Base-by-base conservation (phyloP, 257 asterid species). In the Asclepias syriaca region DNA sequence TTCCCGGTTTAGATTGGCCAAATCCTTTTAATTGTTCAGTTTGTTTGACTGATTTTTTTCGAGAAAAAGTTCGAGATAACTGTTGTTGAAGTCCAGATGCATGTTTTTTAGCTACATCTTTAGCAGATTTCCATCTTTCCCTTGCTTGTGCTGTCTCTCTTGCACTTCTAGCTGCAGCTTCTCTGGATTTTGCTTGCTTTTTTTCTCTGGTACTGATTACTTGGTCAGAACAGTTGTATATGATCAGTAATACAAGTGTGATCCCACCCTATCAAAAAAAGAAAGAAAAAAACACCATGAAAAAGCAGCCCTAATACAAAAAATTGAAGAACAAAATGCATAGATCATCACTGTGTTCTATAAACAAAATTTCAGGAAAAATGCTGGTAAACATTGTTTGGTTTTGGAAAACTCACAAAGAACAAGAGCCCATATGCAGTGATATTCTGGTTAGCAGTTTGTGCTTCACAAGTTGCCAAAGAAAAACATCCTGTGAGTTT, bases 151-250 rank as follows among this genome's bases (percentile, higher is more conserved):
- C 96, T 4, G 97, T 92, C 77, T 95, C 99, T 78, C 91, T 84
- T 37, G 96, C 98, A 65, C 93, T 92, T 80, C 76, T 84, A 19
- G 96, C 99, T 3, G 98, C 99, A 29, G 95, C 92, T 79, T 95
- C 99, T 79, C 99, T 84, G 48, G 99, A 95, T 80, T 87, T 87
- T 8, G 99, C 99, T 61, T 92, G 93, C 56, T 76, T 82, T 69
- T 75, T 88, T 75, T 90, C 98, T 81, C 96, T 82, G 12, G 87
- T 85, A 45, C 96, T 90, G 73, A 95, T 79, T 66, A 88, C 96
- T 92, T 92, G 96, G 40, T 89, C 99, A 8, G 99, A 92, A 68
- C 93, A 95, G 87, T 90, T 95, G 92, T 95, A 95, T 78, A 95
- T 90, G 75, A 95, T 90, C 68, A 92, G 74, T 70, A 95, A 92